Conservation (phyloP, 305 asterid species). For the Vinca major region DNA sequence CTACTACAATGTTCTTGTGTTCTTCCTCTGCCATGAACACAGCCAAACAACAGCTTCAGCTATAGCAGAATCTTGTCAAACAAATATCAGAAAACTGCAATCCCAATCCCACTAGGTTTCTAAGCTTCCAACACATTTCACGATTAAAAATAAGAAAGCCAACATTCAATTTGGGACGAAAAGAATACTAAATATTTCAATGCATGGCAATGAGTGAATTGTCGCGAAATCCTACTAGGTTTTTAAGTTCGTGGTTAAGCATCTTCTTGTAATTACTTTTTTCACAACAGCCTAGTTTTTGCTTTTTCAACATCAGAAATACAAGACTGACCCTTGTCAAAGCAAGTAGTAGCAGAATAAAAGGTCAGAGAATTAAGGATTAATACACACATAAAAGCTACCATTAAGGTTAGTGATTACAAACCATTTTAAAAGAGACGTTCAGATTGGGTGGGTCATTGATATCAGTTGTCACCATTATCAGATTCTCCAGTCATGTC, state of each 20-base stretch:
- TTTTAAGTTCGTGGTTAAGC: conserved; percentile 10
- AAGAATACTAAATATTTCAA: no score
- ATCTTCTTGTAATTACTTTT: conserved; percentile 25
- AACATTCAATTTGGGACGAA: no score
- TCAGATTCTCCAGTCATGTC: conserved; percentile 51
- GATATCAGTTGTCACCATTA: conserved; percentile 40
- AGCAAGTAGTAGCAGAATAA: conserved; percentile 4
- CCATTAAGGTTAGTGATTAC: conserved; percentile 96
- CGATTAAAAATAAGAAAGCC: no score
- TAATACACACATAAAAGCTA: conserved; percentile 65
- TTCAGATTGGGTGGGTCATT: conserved; percentile 45
- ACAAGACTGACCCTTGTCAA: conserved; percentile 53
- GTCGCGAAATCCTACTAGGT: not conserved
- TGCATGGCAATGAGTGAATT: no score
- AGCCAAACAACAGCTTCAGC: no score
- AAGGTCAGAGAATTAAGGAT: conserved; percentile 63
- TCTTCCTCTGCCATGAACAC: no score
- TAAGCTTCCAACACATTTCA: no score
- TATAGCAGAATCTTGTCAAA: no score
- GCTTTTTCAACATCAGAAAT: conserved; percentile 58
- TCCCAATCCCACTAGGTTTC: no score
- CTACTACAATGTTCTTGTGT: no score
- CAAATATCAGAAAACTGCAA: no score
- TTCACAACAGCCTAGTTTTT: conserved; percentile 59
- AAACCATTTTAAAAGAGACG: conserved; percentile 47